Evolutionary conservation across 139 green algal species (phyloP).

Genomic region (Dunaliella sp.): DNA sequence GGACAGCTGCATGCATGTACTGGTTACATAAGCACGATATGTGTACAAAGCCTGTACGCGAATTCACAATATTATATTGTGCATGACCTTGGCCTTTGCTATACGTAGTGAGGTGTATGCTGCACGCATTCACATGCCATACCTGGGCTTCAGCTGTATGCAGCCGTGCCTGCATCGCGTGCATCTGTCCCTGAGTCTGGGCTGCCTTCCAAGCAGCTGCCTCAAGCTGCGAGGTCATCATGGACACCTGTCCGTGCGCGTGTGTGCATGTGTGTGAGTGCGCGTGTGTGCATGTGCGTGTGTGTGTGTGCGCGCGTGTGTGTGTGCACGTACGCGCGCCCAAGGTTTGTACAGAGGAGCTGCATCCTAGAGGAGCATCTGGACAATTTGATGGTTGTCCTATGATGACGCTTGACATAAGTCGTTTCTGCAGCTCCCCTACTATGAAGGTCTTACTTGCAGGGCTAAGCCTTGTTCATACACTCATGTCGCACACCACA

Average conservation of each 20-base stretch:
- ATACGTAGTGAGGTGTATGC: background rate
- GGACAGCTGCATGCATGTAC: background rate
- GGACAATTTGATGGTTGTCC: too few species aligned
- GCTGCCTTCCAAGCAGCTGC: background rate
- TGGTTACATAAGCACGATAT: too few species aligned
- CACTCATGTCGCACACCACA: too few species aligned
- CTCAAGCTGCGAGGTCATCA: background rate
- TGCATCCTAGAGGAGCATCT: too few species aligned
- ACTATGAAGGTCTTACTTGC: too few species aligned
- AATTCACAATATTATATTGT: too few species aligned
- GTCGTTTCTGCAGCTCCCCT: background rate
- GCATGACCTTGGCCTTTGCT: background rate
- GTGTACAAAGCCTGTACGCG: too few species aligned
- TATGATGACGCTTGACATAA: background rate
- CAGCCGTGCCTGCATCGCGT: conserved; percentile 4
- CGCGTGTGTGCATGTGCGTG: too few species aligned
- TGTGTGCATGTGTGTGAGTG: background rate
- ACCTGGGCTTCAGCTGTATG: conserved; percentile 16
- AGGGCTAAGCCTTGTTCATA: too few species aligned
- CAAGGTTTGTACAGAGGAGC: too few species aligned
- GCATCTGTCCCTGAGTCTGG: conserved; percentile 11
- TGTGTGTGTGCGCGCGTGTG: too few species aligned
- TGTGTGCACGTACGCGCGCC: too few species aligned
- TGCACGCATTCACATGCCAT: background rate
- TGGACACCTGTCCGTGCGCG: background rate